Evolutionary conservation across 2,329 filamentous ascomycete species (phyloP), one percentile per base, ranked within the genome.

Genomic region (Ceratocystiopsis sp.): DNA sequence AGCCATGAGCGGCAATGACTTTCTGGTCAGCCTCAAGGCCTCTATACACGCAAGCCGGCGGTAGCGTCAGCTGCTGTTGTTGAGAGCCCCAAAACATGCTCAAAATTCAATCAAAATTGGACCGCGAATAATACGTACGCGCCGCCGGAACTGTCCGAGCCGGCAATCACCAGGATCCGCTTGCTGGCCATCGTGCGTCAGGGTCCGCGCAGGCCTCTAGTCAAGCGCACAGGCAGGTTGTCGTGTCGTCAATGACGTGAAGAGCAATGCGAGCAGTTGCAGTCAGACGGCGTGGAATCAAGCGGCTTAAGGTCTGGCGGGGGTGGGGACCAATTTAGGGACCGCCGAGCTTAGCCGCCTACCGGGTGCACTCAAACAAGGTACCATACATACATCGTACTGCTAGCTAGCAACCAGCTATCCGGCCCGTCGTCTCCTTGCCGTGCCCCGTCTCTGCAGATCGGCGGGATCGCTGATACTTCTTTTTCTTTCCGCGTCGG

Each of bases 21-120:
- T 94, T 93, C 57, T 96, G 87, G 58, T 96, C 89, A 35, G 89
- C 91, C 61, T 98, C 89, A 33, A 98, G 75, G 42, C 89, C 91
- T 29, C 25, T 29, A 9, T 4, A 9, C 25, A 29, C 25, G 9
- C 25, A 29, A 8, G 9, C 25, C 7, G 15, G 4, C 15, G 32
- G 18, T 19, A 25, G 17, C 32, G 32, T 33, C 32, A 33, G 32
- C 32, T 21, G 19, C 7, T 21, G 19, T 21, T 7, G 19, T 21
- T 21, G 7, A 21, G 7, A 21, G 19, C 19, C 11, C 13, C 32
- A 33, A 12, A 33, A 3, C 32, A 11, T 6, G 10, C 32, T 33
- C 37, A 25, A 21, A 19, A 29, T 21, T 18, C 19, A 29, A 3
- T 14, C 18, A 14, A 21, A 16, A 29, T 18, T 16, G 21, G 37